Base-by-base conservation (phyloP, 2,329 filamentous ascomycete genomes). In the Nothophoma quercina region DNA sequence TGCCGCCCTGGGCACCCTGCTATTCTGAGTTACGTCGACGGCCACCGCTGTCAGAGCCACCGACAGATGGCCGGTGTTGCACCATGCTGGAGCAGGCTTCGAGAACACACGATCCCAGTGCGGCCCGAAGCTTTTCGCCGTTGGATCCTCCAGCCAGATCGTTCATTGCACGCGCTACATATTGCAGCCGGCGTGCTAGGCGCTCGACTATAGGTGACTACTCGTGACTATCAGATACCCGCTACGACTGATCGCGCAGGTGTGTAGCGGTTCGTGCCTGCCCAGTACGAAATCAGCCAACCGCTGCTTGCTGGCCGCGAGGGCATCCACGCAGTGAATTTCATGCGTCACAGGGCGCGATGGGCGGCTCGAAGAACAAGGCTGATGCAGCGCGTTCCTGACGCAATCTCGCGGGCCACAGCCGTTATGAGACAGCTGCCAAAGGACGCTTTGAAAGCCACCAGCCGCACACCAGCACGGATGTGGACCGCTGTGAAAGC, bases 341-440 rank as follows among this genome's bases (percentile, higher is more conserved):
- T 70, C 64, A 72, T 72, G 70, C 70, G 66, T 60, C 63, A 59
- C 55, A 60, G 56, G 60, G 64, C 67, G 67, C 64, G 40, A 64
- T 69, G 62, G 64, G 71, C 70, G 71, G 71, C 69, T 73, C 68
- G 68, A 67, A 59, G 58, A 53, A 57, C 70, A 73, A 73, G 71
- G 72, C 72, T 75, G 70, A 71, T 69, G 69, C 67, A 69, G 59
- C 65, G 66, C 67, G 71, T 75, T 73, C 72, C 72, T 75, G 72
- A 72, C 70, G 72, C 71, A 74, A 74, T 74, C 58, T 73, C 67
- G 68, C 68, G 56, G 60, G 66, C 67, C 65, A 64, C 65, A 58
- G 64, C 67, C 67, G 64, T 70, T 69, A 62, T 68, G 69, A 68
- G 66, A 71, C 69, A 65, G 60, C 63, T 63, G 62, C 63, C 60